Conservation (phyloP, 805 yeast genomes). For the Lipomyces kockii region DNA sequence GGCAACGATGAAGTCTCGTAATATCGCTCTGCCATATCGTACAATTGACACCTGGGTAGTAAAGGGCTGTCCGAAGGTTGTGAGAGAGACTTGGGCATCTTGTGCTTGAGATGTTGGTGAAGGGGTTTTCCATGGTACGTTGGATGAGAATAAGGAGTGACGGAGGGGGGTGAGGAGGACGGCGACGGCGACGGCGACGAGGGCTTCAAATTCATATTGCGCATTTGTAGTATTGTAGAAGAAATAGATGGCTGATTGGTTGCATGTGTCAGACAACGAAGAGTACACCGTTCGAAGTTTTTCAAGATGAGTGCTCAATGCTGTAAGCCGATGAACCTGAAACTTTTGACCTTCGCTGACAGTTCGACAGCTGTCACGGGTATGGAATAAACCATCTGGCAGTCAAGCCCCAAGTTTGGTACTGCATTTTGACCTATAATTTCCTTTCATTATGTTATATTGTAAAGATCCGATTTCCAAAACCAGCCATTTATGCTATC, state of each 20-base stretch:
- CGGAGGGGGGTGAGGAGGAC: background rate
- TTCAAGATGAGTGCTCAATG: background rate
- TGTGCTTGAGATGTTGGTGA: background rate
- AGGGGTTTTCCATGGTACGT: background rate
- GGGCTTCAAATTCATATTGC: background rate
- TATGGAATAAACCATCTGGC: too few relatives aligned
- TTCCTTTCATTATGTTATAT: background rate
- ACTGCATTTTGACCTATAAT: background rate
- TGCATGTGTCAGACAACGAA: background rate
- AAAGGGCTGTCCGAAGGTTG: background rate
- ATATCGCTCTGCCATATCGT: constrained; percentile 27
- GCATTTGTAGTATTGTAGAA: background rate
- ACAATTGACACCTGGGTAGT: constrained; percentile 14
- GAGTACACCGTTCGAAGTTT: background rate
- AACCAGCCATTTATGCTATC: background rate
- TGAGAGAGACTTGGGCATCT: background rate
- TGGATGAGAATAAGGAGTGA: background rate
- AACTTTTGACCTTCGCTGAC: too few relatives aligned
- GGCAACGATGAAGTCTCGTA: constrained; percentile 28
- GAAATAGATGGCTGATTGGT: background rate
- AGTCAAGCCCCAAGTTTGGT: too few relatives aligned
- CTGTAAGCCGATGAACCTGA: background rate
- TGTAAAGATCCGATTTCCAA: background rate
- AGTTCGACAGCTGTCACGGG: too few relatives aligned
- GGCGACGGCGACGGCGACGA: background rate